Percentiles rank a stretch among this genome's conserved stretches.
phyloP scores from a whole-genome alignment of 2,329 filamentous ascomycete species.

The Pseudopithomyces chartarum region DNA sequence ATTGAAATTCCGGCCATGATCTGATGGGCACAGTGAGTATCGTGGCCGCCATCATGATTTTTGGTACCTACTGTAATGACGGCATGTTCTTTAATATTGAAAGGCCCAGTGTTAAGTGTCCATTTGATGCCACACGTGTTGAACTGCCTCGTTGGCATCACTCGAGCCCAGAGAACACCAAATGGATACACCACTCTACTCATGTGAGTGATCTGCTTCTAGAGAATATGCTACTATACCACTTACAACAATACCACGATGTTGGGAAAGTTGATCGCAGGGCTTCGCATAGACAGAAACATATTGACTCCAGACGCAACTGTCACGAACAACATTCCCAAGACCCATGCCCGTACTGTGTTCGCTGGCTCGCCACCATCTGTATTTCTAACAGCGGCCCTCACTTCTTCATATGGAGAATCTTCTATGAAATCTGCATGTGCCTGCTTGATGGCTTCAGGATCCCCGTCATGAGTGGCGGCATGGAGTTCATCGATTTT shows the following conservation, averaged over 20 bases:
- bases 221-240: too few species aligned
- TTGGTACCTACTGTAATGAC: slow-evolving; percentile 55
- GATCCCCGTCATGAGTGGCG: slow-evolving; percentile 22
- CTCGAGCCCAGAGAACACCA: slow-evolving; percentile 64
- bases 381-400: slow-evolving; percentile 51
- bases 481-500: slow-evolving; percentile 23
- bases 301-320: slow-evolving; percentile 59
- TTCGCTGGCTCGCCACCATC: slow-evolving; percentile 52
- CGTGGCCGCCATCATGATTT: too few species aligned
- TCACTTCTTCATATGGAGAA: slow-evolving; percentile 33
- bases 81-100: slow-evolving; percentile 73
- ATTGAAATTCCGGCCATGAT: slow-evolving; percentile 66
- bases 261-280: slow-evolving; percentile 64
- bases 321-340: slow-evolving; percentile 53
- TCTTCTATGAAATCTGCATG: slow-evolving; percentile 22
- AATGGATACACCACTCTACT: slow-evolving; percentile 62
- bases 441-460: slow-evolving; percentile 18
- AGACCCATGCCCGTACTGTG: slow-evolving; percentile 53
- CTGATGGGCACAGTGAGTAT: slow-evolving; percentile 12
- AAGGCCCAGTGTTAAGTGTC: slow-evolving; percentile 69
- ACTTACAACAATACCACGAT: slow-evolving; percentile 64
- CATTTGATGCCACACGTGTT: slow-evolving; percentile 59
- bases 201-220: background rate
- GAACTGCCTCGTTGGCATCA: slow-evolving; percentile 58
- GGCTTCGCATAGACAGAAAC: slow-evolving; percentile 65